Conservation (phyloP, 2,329 filamentous ascomycete species). For the Parastagonospora nodorum region DNA sequence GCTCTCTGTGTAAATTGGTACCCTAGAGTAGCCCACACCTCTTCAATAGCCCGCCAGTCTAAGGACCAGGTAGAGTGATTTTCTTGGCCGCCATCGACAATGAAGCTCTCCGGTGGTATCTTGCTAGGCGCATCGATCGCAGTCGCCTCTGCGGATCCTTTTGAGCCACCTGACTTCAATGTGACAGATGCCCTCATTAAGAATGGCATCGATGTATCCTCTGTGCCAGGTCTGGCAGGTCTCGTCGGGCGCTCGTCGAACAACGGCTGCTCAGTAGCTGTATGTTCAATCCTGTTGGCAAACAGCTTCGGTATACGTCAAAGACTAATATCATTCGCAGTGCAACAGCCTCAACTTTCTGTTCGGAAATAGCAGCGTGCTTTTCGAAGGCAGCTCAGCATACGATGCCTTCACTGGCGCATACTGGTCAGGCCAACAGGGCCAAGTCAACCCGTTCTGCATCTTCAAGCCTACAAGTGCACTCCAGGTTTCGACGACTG, state of each 20-base stretch:
- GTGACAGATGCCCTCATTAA: slow-evolving; percentile 22
- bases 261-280: slow-evolving; percentile 25
- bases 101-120: slow-evolving; percentile 8
- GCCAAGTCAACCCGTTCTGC: slow-evolving; percentile 27
- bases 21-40: too few relatives aligned
- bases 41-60: too few relatives aligned
- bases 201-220: slow-evolving; percentile 21
- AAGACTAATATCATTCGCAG: slow-evolving; percentile 8
- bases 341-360: slow-evolving; percentile 19
- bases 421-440: slow-evolving; percentile 36
- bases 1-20: background rate
- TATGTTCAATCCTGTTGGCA: slow-evolving; percentile 7
- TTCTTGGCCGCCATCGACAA: slow-evolving; percentile 4
- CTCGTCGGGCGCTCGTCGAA: slow-evolving; percentile 9
- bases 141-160: slow-evolving; percentile 6
- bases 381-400: slow-evolving; percentile 14
- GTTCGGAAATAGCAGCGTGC: slow-evolving; percentile 17
- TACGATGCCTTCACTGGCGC: slow-evolving; percentile 25
- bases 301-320: too few relatives aligned
- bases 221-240: slow-evolving; percentile 16
- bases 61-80: background rate
- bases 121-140: slow-evolving; percentile 5
- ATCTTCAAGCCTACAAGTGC: slow-evolving; percentile 31
- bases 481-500: slow-evolving; percentile 20
- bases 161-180: slow-evolving; percentile 25